A percentile compares a stretch with the other conserved stretches of the same genome.
Evolutionary conservation across 1,284 basidiomycete species (phyloP).

Genomic region (Trametes polyzona): DNA sequence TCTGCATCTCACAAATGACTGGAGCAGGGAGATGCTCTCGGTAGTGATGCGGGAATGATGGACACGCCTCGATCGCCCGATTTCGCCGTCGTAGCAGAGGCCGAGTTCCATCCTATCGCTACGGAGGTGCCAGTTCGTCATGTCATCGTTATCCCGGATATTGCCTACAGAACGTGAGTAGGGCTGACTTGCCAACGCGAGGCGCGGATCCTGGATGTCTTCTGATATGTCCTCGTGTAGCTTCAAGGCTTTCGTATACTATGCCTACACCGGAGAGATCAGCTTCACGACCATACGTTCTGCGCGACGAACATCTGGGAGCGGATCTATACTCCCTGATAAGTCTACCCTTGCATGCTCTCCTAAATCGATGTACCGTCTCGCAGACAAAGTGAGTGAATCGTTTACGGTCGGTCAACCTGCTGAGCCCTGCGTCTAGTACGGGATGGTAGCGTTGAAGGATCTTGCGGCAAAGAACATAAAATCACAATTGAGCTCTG

Average conservation of each 20-base stretch:
- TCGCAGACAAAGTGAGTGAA: background rate
- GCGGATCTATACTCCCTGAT: too few relatives aligned
- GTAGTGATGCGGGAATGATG: background rate
- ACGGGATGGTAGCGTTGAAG: background rate
- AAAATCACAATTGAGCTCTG: background rate
- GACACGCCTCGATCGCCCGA: background rate
- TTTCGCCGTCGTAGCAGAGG: background rate
- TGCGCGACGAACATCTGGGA: background rate
- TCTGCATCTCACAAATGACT: too few relatives aligned
- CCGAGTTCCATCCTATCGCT: background rate
- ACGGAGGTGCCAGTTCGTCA: background rate
- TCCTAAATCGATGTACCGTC: constrained; percentile 1
- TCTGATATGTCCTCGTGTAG: background rate
- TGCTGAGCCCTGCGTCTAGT: background rate
- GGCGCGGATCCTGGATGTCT: too few relatives aligned
- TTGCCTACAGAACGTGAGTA: background rate
- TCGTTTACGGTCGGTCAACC: too few relatives aligned
- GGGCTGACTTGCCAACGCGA: too few relatives aligned
- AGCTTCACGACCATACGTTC: background rate
- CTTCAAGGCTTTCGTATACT: background rate
- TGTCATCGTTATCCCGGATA: background rate
- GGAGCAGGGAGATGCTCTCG: background rate
- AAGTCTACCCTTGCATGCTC: background rate
- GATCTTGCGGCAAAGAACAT: background rate
- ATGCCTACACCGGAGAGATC: background rate